These are phyloP conservation scores for Russula ochroleuca DNA, from an alignment of 768 basidiomycete genomes.

Conservation along the genomic window DNA sequence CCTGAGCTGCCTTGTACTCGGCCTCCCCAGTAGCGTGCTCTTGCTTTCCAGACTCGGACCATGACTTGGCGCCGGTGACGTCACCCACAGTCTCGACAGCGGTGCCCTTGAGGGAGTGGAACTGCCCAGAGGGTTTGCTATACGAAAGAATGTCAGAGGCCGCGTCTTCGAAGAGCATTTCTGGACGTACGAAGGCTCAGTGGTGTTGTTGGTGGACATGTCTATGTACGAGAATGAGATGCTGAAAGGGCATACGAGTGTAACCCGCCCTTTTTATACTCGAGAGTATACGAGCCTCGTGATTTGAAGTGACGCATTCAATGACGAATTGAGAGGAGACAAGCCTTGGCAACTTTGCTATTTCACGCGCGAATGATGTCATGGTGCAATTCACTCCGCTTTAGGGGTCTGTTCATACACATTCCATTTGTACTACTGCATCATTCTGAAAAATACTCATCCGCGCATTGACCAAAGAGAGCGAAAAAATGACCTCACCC, in stretches of 20 bases:
- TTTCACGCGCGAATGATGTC: slow-evolving; percentile 19
- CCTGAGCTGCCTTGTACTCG: slow-evolving; percentile 45
- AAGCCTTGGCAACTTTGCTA: background rate
- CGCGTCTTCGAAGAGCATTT: background rate
- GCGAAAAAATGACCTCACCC: background rate
- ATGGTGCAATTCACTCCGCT: slow-evolving; percentile 1
- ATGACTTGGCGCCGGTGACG: slow-evolving; percentile 40
- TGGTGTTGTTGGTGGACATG: slow-evolving; percentile 24
- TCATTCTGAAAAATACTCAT: background rate
- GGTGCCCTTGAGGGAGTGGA: slow-evolving; percentile 40
- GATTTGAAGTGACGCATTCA: slow-evolving; percentile 13
- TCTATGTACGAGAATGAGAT: background rate
- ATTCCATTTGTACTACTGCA: background rate
- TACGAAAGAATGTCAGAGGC: background rate
- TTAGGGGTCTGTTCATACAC: background rate
- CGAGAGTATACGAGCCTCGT: background rate
- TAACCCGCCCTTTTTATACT: slow-evolving; percentile 7
- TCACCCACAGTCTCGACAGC: slow-evolving; percentile 43
- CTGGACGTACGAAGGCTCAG: slow-evolving; percentile 21
- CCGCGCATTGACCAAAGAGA: background rate
- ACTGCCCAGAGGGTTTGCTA: slow-evolving; percentile 39
- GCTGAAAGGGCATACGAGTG: background rate
- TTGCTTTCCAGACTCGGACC: slow-evolving; percentile 45
- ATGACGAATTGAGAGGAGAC: slow-evolving; percentile 14
- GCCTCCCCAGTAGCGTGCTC: slow-evolving; percentile 49